Conservation (phyloP, 768 basidiomycete species). For the Phlebiopsis flavidoalba region DNA sequence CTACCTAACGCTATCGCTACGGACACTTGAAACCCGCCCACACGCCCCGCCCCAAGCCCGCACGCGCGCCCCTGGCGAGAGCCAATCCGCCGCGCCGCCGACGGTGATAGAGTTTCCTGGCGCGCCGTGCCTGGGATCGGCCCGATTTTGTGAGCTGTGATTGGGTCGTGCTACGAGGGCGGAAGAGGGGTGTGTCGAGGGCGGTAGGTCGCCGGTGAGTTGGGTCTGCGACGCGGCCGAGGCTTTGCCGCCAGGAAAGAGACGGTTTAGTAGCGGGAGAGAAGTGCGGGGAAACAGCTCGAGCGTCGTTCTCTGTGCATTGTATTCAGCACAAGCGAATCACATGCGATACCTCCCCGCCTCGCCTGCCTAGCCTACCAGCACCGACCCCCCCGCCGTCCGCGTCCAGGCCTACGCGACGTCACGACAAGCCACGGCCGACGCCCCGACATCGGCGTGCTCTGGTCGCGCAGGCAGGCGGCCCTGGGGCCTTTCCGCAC, state of each 20-base stretch:
- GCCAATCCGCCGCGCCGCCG: too few relatives aligned
- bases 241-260: background rate
- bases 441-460: background rate
- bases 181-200: too few relatives aligned
- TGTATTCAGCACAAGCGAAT: background rate
- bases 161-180: too few relatives aligned
- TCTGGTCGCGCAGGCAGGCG: background rate
- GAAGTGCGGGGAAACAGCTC: background rate
- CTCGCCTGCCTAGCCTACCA: too few relatives aligned
- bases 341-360: background rate
- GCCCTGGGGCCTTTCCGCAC: background rate
- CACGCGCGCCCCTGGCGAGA: too few relatives aligned
- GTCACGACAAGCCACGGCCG: background rate
- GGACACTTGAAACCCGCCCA: too few relatives aligned
- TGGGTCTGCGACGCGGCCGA: too few relatives aligned
- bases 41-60: too few relatives aligned
- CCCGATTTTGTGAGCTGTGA: background rate
- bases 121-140: too few relatives aligned
- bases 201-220: background rate
- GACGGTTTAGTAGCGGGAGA: background rate
- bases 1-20: too few relatives aligned
- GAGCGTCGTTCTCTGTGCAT: background rate
- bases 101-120: too few relatives aligned
- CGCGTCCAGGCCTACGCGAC: background rate
- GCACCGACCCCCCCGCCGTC: background rate